Percentiles rank a stretch among this genome's conserved stretches.
These are phyloP conservation scores for Didymellaceae sp. DNA, from an alignment of 2,329 filamentous ascomycete species.

Conservation along the genomic window DNA sequence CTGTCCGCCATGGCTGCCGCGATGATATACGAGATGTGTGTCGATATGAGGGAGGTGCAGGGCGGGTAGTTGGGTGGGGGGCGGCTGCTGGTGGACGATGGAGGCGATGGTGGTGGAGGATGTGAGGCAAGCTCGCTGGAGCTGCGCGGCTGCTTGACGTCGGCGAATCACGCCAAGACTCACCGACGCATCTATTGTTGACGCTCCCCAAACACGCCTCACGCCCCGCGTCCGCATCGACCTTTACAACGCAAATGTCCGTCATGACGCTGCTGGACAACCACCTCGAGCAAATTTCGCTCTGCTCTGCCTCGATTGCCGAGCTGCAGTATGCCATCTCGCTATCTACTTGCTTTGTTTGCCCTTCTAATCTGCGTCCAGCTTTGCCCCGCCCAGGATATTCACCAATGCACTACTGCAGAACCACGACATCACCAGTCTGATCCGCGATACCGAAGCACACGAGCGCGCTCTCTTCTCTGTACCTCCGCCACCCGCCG, in stretches of 20 bases:
- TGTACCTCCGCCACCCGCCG: slow-evolving; percentile 71
- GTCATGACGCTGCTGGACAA: slow-evolving; percentile 54
- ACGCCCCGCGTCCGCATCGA: neutral
- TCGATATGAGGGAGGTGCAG: slow-evolving; percentile 24
- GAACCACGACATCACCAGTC: slow-evolving; percentile 86
- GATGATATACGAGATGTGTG: slow-evolving; percentile 15
- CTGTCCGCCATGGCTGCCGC: slow-evolving; percentile 55
- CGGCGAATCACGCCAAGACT: slow-evolving; percentile 5
- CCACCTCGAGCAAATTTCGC: slow-evolving; percentile 58
- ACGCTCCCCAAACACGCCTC: slow-evolving; percentile 12
- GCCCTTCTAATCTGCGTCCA: slow-evolving; percentile 49
- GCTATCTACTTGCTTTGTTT: neutral
- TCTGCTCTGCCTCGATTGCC: slow-evolving; percentile 57
- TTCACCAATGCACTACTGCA: slow-evolving; percentile 93
- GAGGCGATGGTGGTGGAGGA: slow-evolving; percentile 13
- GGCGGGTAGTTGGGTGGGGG: neutral
- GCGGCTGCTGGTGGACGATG: slow-evolving; percentile 1
- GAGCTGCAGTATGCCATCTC: slow-evolving; percentile 51
- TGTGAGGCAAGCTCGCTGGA: slow-evolving; percentile 24
- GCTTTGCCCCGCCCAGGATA: slow-evolving; percentile 88
- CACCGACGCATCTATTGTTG: slow-evolving; percentile 1
- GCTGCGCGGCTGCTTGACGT: slow-evolving; percentile 15
- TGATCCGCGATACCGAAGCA: slow-evolving; percentile 93
- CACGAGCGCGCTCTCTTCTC: slow-evolving; percentile 97
- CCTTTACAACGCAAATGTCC: slow-evolving; percentile 19